A percentile compares a stretch with the other conserved stretches of the same genome.
phyloP scores from a whole-genome alignment of 2,329 filamentous ascomycete genomes.

The Ascochyta clinopodiicola region DNA sequence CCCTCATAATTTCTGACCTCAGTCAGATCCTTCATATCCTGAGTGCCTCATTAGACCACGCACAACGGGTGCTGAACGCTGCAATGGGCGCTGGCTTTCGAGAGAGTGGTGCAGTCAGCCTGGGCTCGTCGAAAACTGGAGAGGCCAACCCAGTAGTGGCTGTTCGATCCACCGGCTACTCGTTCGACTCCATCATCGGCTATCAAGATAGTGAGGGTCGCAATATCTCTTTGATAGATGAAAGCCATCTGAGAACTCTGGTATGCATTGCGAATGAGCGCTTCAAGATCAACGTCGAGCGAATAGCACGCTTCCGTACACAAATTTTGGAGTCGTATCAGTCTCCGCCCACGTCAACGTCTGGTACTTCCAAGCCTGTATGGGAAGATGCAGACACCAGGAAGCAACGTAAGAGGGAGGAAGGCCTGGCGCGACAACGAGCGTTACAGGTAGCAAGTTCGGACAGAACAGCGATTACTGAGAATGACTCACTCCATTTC shows the following conservation, averaged over 20 bases:
- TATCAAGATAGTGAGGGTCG: slow-evolving; percentile 49
- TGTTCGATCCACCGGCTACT: slow-evolving; percentile 81
- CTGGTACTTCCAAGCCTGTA: slow-evolving; percentile 28
- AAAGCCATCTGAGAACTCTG: slow-evolving; percentile 71
- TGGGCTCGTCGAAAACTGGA: slow-evolving; percentile 51
- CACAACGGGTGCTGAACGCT: slow-evolving; percentile 76
- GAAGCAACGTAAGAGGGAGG: slow-evolving; percentile 50
- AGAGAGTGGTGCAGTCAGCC: slow-evolving; percentile 82
- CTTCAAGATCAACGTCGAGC: slow-evolving; percentile 71
- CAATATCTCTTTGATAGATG: slow-evolving; percentile 62
- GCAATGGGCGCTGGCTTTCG: slow-evolving; percentile 85
- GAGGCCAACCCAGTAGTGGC: slow-evolving; percentile 76
- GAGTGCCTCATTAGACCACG: slow-evolving; percentile 74
- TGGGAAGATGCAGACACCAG: slow-evolving; percentile 52
- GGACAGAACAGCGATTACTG: background rate
- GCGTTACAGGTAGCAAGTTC: slow-evolving; percentile 23
- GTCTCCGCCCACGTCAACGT: background rate
- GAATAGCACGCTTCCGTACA: slow-evolving; percentile 69
- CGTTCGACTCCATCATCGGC: slow-evolving; percentile 82
- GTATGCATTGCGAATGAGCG: slow-evolving; percentile 75
- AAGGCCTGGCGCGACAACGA: slow-evolving; percentile 60
- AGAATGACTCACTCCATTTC: slow-evolving; percentile 3
- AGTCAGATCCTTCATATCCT: slow-evolving; percentile 85
- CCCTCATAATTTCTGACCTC: slow-evolving; percentile 27
- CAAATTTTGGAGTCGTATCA: slow-evolving; percentile 53